A percentile compares a stretch with the other conserved stretches of the same genome.
These are phyloP conservation scores for Trichoderma sp. DNA, from an alignment of 2,329 filamentous ascomycete genomes.

Conservation along the genomic window DNA sequence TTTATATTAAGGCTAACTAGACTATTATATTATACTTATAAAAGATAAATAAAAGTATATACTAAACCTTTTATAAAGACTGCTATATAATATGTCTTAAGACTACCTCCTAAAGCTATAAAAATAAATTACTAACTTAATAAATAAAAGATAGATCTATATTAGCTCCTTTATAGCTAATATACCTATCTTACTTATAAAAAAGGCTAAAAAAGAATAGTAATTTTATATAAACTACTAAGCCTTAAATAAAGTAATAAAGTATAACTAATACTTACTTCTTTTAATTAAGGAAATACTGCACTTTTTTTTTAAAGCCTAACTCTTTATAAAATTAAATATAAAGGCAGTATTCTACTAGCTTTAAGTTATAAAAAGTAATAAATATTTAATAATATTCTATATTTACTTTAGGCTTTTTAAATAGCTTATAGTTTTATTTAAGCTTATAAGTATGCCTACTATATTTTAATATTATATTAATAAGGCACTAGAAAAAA, in stretches of 20 bases:
- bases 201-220: background rate
- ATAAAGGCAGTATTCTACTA: background rate
- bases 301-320: background rate
- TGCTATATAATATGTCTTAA: no score
- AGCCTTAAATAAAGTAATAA: background rate
- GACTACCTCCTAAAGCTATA: no score
- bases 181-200: background rate
- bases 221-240: background rate
- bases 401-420: slow-evolving; percentile 5
- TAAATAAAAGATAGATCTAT: no score
- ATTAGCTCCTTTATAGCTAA: background rate
- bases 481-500: background rate
- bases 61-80: no score
- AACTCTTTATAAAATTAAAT: background rate
- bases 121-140: no score
- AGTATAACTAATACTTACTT: background rate
- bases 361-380: background rate
- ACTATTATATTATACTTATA: no score
- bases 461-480: slow-evolving; percentile 22
- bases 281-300: background rate
- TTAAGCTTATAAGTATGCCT: background rate
- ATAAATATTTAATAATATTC: background rate
- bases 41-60: no score
- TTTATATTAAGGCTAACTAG: no score
- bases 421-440: slow-evolving; percentile 14